A percentile compares a stretch with the other conserved stretches of the same genome.
Evolutionary conservation across 1,284 basidiomycete species (phyloP).

Genomic region (Phellinidium pouzarii): DNA sequence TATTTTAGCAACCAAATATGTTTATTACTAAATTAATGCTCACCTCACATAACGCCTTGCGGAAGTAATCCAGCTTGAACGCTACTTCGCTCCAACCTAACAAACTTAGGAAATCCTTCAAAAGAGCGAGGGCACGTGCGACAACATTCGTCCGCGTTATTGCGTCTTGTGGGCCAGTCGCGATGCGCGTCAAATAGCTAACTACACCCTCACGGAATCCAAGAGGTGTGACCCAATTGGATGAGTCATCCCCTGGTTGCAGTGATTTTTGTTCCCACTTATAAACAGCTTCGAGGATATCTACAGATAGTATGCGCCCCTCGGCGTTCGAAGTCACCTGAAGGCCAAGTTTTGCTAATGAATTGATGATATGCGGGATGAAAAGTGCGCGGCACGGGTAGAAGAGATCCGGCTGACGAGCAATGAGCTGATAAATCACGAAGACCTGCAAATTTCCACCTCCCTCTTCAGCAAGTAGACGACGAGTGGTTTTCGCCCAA

Average conservation of each 20-base stretch:
- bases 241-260: slow-evolving; percentile 21
- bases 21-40: neutral
- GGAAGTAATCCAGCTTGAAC: slow-evolving; percentile 87
- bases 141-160: slow-evolving; percentile 59
- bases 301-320: slow-evolving; percentile 75
- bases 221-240: slow-evolving; percentile 69
- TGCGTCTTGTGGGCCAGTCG: slow-evolving; percentile 69
- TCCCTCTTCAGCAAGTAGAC: slow-evolving; percentile 87
- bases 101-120: slow-evolving; percentile 77
- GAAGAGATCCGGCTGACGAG: slow-evolving; percentile 89
- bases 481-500: slow-evolving; percentile 89
- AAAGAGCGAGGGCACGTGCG: slow-evolving; percentile 72
- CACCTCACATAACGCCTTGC: slow-evolving; percentile 76
- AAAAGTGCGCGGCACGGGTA: slow-evolving; percentile 92
- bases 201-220: slow-evolving; percentile 85
- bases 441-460: slow-evolving; percentile 77
- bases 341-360: slow-evolving; percentile 83
- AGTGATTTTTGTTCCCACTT: slow-evolving; percentile 75
- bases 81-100: slow-evolving; percentile 91
- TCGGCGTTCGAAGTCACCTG: slow-evolving; percentile 72
- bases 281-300: slow-evolving; percentile 82
- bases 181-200: slow-evolving; percentile 88
- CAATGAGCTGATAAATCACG: slow-evolving; percentile 88
- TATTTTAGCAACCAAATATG: slow-evolving; percentile 22
- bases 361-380: slow-evolving; percentile 93